phyloP scores from a whole-genome alignment of 805 yeast species.

The Metschnikowia aberdeeniae region DNA sequence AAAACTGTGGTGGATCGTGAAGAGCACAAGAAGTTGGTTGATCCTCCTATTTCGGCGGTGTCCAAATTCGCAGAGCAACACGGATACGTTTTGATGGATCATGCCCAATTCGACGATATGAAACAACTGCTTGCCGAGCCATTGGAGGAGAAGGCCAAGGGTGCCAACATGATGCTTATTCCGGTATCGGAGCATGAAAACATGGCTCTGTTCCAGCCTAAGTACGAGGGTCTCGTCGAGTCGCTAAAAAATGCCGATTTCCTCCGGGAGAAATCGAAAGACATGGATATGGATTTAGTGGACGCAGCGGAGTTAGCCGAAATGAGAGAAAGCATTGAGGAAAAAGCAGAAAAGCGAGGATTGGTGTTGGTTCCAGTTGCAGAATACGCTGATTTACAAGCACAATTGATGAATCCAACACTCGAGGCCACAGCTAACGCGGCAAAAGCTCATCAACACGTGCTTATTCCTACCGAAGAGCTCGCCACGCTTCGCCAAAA shows the following conservation, averaged over 20 bases:
- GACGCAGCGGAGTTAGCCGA: conserved; percentile 11
- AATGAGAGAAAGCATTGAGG: conserved; percentile 14
- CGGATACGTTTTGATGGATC: conserved; percentile 5
- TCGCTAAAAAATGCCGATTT: conserved; percentile 4
- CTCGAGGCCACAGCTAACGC: conserved; percentile 6
- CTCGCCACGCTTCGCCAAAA: conserved; percentile 8
- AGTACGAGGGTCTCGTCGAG: conserved; percentile 1
- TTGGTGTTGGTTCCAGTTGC: conserved; percentile 13
- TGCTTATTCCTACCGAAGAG: conserved; percentile 3
- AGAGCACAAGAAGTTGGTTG: conserved; percentile 1
- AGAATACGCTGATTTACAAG: conserved; percentile 11
- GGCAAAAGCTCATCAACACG: conserved; percentile 8
- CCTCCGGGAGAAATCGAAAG: conserved; percentile 7
- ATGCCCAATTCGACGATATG: conserved; percentile 7
- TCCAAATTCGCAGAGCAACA: conserved; percentile 7
- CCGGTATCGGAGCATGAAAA: conserved; percentile 7
- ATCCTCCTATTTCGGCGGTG: conserved; percentile 8
- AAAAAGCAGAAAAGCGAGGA: conserved; percentile 17
- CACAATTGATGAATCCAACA: conserved; percentile 9
- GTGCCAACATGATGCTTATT: conserved; percentile 8
- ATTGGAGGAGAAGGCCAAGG: conserved; percentile 11
- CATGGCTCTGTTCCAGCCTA: not conserved
- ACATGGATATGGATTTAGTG: conserved; percentile 6
- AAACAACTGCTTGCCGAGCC: conserved; percentile 6
- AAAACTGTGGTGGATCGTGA: conserved; percentile 7